Conservation (phyloP, 2,329 filamentous ascomycete genomes). For the Pseudocercospora ulei region DNA sequence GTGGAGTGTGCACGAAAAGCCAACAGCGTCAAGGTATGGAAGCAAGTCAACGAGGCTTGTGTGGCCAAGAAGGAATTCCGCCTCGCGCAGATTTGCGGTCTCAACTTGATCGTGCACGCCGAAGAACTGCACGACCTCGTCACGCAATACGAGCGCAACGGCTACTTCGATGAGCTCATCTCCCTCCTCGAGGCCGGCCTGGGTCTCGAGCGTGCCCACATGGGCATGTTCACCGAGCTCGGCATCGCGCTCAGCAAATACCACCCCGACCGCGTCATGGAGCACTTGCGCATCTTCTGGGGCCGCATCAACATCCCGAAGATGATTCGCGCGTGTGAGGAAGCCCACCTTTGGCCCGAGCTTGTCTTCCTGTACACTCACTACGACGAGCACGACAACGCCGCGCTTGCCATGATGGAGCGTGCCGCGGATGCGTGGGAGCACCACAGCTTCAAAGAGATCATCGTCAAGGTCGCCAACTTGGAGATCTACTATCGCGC, state of each 20-base stretch:
- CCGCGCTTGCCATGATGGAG: conserved; percentile 94
- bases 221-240: conserved; percentile 78
- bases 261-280: conserved; percentile 91
- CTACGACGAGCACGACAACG: conserved; percentile 97
- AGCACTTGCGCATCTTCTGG: conserved; percentile 98
- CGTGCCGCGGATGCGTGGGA: conserved; percentile 96
- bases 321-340: conserved; percentile 86
- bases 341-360: conserved; percentile 93
- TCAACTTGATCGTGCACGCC: conserved; percentile 94
- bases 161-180: conserved; percentile 98
- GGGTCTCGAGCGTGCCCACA: conserved; percentile 58
- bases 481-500: conserved; percentile 98
- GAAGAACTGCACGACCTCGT: conserved; percentile 89
- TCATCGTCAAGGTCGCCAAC: conserved; percentile 93
- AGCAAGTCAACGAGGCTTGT: conserved; percentile 93
- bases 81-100: conserved; percentile 94
- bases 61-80: conserved; percentile 98
- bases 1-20: conserved; percentile 97
- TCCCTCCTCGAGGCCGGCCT: conserved; percentile 86
- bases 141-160: conserved; percentile 91
- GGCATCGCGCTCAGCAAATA: conserved; percentile 91
- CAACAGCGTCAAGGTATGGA: conserved; percentile 99
- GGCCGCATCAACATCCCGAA: conserved; percentile 94
- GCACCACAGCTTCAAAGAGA: conserved; percentile 99
- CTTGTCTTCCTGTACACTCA: conserved; percentile 96